phyloP scores from a whole-genome alignment of 129 eudicot genomes.

The Helianthus annuus region DNA sequence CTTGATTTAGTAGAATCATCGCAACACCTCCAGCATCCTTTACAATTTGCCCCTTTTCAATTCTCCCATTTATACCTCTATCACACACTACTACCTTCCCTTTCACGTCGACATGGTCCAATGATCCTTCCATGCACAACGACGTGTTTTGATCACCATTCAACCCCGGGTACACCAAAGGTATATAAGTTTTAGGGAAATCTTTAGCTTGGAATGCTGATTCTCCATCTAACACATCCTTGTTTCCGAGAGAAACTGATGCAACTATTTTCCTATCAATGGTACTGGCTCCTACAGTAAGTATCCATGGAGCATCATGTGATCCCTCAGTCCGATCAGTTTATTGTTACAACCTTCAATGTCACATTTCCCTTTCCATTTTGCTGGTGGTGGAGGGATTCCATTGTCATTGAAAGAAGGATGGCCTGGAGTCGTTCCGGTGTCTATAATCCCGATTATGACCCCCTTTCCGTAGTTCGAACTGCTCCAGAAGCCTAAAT shows the following conservation, averaged over 20 bases:
- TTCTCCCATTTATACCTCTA: constrained; percentile 28
- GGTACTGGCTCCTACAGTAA: constrained; percentile 69
- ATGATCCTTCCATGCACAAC: constrained; percentile 36
- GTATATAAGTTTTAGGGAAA: constrained; percentile 34
- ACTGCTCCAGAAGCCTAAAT: constrained; percentile 50
- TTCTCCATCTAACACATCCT: constrained; percentile 36
- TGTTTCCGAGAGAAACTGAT: constrained; percentile 41
- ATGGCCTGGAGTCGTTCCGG: constrained; percentile 55
- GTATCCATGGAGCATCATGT: constrained; percentile 65
- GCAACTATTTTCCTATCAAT: constrained; percentile 43
- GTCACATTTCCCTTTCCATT: constrained; percentile 76
- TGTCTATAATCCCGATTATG: constrained; percentile 63
- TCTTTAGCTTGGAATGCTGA: constrained; percentile 46
- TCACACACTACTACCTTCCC: constrained; percentile 55
- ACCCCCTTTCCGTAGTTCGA: constrained; percentile 59
- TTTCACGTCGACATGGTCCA: constrained; percentile 33
- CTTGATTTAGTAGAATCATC: constrained; percentile 40
- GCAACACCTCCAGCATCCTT: constrained; percentile 49
- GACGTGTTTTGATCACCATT: constrained; percentile 31
- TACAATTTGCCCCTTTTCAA: constrained; percentile 40
- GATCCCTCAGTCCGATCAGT: constrained; percentile 53
- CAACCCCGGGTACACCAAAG: constrained; percentile 44
- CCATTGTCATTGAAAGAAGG: constrained; percentile 62
- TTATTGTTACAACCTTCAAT: constrained; percentile 61
- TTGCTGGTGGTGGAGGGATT: constrained; percentile 70